Conservation (phyloP, 768 basidiomycete species). For the Tulasnella sp. region DNA sequence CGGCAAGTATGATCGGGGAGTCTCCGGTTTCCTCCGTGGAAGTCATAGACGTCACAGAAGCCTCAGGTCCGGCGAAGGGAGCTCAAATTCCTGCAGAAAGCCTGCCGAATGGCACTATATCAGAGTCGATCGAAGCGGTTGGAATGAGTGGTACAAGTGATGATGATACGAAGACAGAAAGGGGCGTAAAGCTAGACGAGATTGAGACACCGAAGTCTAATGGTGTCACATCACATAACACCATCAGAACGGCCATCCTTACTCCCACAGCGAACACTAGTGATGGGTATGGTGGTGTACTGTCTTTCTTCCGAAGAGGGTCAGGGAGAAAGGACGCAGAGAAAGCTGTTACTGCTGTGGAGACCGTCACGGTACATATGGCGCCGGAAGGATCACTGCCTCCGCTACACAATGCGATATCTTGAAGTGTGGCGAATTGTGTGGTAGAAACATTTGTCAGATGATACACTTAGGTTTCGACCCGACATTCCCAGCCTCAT, state of each 20-base stretch:
- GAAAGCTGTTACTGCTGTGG: not conserved
- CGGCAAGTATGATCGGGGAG: not conserved
- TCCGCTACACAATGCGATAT: not conserved
- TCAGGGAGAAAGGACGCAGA: not conserved
- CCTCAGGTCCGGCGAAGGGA: not conserved
- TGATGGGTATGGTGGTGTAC: not conserved
- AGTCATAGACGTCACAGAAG: not conserved
- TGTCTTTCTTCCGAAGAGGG: slow-evolving; percentile 3
- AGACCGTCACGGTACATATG: not conserved
- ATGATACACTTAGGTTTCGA: too few species aligned
- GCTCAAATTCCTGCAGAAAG: not conserved
- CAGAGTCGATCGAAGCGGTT: not conserved
- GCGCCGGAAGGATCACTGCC: not conserved
- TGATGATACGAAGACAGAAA: slow-evolving; percentile 3
- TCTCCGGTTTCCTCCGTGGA: not conserved
- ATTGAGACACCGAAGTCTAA: not conserved
- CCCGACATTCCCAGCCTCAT: too few species aligned
- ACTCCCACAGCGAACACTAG: not conserved
- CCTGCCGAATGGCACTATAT: too few species aligned
- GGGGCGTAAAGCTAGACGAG: slow-evolving; percentile 3
- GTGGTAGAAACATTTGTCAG: too few species aligned
- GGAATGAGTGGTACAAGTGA: not conserved
- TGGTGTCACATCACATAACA: not conserved
- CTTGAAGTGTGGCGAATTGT: not conserved
- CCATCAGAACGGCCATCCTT: not conserved